Conservation (phyloP, 495 filamentous ascomycete species). For the Lindgomyces ingoldianus region DNA sequence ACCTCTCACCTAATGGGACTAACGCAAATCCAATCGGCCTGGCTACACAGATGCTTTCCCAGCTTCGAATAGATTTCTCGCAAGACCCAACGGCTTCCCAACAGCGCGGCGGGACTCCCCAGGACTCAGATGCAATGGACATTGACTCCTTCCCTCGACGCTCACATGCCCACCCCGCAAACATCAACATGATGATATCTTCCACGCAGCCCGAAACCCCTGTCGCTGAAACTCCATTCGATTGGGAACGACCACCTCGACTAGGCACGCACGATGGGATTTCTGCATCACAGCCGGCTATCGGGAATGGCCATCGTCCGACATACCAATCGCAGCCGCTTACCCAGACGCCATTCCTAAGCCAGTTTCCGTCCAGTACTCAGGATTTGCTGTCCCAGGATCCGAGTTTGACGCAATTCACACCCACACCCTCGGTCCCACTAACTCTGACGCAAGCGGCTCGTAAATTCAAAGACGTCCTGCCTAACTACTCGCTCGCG, state of each 20-base stretch:
- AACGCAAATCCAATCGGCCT: slow-evolving; percentile 78
- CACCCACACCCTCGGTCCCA: slow-evolving; percentile 73
- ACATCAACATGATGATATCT: slow-evolving; percentile 48
- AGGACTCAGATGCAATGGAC: slow-evolving; percentile 51
- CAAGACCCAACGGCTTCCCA: slow-evolving; percentile 62
- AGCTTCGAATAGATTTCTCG: slow-evolving; percentile 86
- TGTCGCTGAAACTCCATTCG: slow-evolving; percentile 64
- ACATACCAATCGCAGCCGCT: slow-evolving; percentile 39
- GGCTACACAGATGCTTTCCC: slow-evolving; percentile 90
- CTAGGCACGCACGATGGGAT: slow-evolving; percentile 44
- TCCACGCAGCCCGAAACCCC: slow-evolving; percentile 82
- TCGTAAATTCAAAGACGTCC: slow-evolving; percentile 82
- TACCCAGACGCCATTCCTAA: slow-evolving; percentile 34
- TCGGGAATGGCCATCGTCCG: slow-evolving; percentile 40
- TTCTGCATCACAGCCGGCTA: slow-evolving; percentile 49
- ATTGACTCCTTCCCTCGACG: slow-evolving; percentile 44
- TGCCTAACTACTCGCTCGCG: slow-evolving; percentile 77
- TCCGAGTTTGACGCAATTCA: slow-evolving; percentile 90
- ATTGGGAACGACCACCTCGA: slow-evolving; percentile 64
- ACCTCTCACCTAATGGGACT: slow-evolving; percentile 70
- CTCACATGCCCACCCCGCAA: slow-evolving; percentile 19
- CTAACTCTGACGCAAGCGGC: slow-evolving; percentile 83
- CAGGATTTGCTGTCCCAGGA: slow-evolving; percentile 76
- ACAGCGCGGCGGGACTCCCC: slow-evolving; percentile 29
- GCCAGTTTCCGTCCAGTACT: slow-evolving; percentile 43